Base-by-base conservation (phyloP, 1,139 yeast genomes). In the Scheffersomyces insectosa region DNA sequence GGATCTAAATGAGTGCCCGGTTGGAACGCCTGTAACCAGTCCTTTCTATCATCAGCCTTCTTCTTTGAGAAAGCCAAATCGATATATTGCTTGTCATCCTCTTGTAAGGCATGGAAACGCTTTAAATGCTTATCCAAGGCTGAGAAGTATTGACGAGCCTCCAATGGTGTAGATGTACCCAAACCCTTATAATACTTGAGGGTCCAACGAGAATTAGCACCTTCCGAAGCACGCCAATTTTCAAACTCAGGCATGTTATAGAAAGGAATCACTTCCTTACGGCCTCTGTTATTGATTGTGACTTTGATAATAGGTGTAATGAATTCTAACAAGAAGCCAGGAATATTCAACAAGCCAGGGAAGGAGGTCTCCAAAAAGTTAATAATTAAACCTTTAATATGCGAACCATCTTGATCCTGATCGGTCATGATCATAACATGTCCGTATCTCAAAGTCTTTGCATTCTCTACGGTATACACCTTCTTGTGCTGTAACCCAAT, bases 351-450 rank as follows among this genome's bases (percentile, higher is more conserved):
- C 51, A 95, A 72, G 1, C 98, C 99, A 1, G 99, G 99, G 70
- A 95, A 95, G 37, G 96, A 87, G 4, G 95, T 80, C 64, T 93
- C 98, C 47, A 95, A 70, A 60, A 93, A 95, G 63, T 95, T 95
- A 59, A 95, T 95, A 49, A 95, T 81, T 55, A 95, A 78, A 50
- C 99, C 99, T 64, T 95, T 95, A 61, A 95, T 95, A 72, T 95
- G 99, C 15, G 96, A 88, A 46, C 99, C 99, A 77, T 95, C 99
- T 58, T 91, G 97, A 88, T 95, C 99, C 68, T 95, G 99, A 87
- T 95, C 99, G 4, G 99, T 90, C 99, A 95, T 95, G 60, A 95
- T 90, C 98, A 95, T 93, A 40, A 95, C 80, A 63, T 90, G 97
- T 25, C 99, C 99, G 61, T 95, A 95, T 61, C 99, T 82, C 49